phyloP scores from a whole-genome alignment of 495 filamentous ascomycete species.

The Aspergillus cavernicola region DNA sequence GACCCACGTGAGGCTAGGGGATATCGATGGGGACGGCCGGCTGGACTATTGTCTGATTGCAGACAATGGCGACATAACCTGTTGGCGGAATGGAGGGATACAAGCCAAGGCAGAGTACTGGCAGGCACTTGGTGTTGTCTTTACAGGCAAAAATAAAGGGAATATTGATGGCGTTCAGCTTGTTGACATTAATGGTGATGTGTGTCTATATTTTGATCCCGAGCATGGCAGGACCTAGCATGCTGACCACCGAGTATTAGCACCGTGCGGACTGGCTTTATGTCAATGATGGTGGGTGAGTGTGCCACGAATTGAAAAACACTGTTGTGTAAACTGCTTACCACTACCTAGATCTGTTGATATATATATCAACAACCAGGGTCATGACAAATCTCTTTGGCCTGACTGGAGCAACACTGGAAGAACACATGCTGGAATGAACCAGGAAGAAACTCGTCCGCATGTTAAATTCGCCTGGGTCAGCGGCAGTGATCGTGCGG shows the following conservation, averaged over 20 bases:
- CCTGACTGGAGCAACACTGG: not conserved
- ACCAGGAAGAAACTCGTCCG: not conserved
- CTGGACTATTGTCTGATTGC: not conserved
- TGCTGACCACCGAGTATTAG: no score
- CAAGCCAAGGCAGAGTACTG: conserved; percentile 6
- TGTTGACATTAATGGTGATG: conserved; percentile 33
- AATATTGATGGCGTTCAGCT: conserved; percentile 21
- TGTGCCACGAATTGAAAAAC: no score
- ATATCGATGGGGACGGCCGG: conserved; percentile 3
- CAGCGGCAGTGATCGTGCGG: not conserved
- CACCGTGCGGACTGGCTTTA: not conserved
- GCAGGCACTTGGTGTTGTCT: conserved; percentile 15
- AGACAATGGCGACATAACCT: not conserved
- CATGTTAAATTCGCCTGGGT: not conserved
- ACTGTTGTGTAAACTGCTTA: not conserved
- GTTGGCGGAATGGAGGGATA: not conserved
- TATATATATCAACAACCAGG: not conserved
- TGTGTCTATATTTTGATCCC: not conserved
- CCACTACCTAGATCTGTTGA: not conserved
- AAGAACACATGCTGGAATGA: not conserved
- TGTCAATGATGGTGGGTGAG: not conserved
- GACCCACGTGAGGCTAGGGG: not conserved
- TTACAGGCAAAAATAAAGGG: conserved; percentile 22
- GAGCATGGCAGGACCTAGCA: no score
- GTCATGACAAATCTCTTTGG: not conserved